Evolutionary conservation across 352 stramenopile genomes (phyloP), one percentile per base, ranked within the genome.

Genomic region (Phytophthora hibernalis): DNA sequence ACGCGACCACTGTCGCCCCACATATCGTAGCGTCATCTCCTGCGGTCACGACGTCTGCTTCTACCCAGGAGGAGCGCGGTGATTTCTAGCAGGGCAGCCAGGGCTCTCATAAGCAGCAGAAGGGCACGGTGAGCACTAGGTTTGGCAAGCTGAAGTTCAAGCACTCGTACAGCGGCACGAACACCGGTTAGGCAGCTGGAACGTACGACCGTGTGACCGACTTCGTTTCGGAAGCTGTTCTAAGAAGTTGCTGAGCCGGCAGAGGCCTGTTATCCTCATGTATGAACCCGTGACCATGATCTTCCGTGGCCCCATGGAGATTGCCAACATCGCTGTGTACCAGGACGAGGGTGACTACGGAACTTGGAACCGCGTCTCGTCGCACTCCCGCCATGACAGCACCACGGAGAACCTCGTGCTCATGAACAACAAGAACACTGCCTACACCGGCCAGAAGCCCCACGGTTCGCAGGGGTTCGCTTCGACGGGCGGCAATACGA

Each of bases 381-480:
- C 61, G 15, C 91, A 87, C 72, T 76, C 53, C 1, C 61, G 74
- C 16, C 43, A 66, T 24, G 64, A 67, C 24, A 58, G 56, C 7
- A 58, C 24, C 1, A 70, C 67, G 1, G 72, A 77, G 5, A 93
- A 93, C 69, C 52, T 93, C 15, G 61, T 85, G 12, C 91, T 93
- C 64, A 77, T 93, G 77, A 88, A 88, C 79, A 93, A 93, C 73
- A 79, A 77, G 73, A 91, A 91, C 66, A 65, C 89, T 10, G 84
- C 90, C 63, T 92, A 87, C 57, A 72, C 56, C 9, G 71, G 63
- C 5, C 43, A 57, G n/a, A 58, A 61, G 26, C 4, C 47, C 13
- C 76, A 80, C 51, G 75, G 81, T 8, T 82, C 84, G 0, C 84
- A 93, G 60, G 73, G 79, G 3, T 86, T 77, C 43, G 75, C 82